A percentile compares a stretch with the other conserved stretches of the same genome.
Evolutionary conservation across 352 stramenopile genomes (phyloP).

Genomic region (Phytophthora cajani): DNA sequence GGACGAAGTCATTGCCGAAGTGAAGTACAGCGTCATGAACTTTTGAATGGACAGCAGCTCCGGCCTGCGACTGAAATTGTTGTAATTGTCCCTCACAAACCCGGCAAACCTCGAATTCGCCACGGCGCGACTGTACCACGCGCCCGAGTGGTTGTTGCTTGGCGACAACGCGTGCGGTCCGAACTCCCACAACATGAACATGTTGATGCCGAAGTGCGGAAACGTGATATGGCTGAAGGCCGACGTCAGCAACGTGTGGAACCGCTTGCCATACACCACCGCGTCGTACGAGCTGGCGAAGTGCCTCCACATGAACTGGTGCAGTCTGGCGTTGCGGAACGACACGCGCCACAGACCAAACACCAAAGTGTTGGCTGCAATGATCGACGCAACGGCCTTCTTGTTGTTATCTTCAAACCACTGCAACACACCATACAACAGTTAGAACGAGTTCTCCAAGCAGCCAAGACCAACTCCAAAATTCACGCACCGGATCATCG

Average conservation of each 20-base stretch:
- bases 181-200: constrained; percentile 92
- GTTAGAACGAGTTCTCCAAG: background rate
- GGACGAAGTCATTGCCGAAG: constrained; percentile 75
- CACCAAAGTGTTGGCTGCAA: constrained; percentile 71
- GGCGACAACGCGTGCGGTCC: constrained; percentile 68
- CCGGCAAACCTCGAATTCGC: constrained; percentile 57
- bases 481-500: constrained; percentile 26
- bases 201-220: constrained; percentile 85
- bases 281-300: constrained; percentile 87
- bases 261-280: constrained; percentile 64
- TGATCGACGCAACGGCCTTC: constrained; percentile 63
- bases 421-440: constrained; percentile 19
- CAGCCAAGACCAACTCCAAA: background rate
- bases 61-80: constrained; percentile 30
- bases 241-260: constrained; percentile 80
- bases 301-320: constrained; percentile 83
- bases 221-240: constrained; percentile 88
- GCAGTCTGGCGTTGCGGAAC: constrained; percentile 47
- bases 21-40: constrained; percentile 76
- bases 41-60: constrained; percentile 65
- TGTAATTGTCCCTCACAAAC: constrained; percentile 41
- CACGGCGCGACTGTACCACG: constrained; percentile 63
- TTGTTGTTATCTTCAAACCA: constrained; percentile 74
- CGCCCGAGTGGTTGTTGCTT: constrained; percentile 44
- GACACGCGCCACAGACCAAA: constrained; percentile 83